A percentile compares a stretch with the other conserved stretches of the same genome.
phyloP scores from a whole-genome alignment of 1,284 basidiomycete species.

The Porogramme epimiltina region DNA sequence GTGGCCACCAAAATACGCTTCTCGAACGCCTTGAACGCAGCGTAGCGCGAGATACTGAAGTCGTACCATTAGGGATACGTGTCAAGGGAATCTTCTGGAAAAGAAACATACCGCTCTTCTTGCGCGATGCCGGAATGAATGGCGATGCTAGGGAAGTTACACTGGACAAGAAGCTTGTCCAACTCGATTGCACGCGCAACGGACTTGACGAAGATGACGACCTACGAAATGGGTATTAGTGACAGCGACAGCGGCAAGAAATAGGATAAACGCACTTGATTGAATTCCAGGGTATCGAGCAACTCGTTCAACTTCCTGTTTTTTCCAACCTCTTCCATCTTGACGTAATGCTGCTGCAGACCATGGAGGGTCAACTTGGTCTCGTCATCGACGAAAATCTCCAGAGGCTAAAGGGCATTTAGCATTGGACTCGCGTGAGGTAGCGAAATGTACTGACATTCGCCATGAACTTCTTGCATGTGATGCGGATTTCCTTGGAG shows the following conservation, averaged over 20 bases:
- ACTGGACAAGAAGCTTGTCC: slow-evolving; percentile 94
- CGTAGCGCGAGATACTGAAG: slow-evolving; percentile 94
- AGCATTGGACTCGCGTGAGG: slow-evolving; percentile 2
- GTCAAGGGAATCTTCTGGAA: slow-evolving; percentile 14
- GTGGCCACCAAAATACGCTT: slow-evolving; percentile 98
- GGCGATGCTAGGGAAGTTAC: slow-evolving; percentile 98
- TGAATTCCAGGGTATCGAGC: slow-evolving; percentile 97
- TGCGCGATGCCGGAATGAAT: slow-evolving; percentile 96
- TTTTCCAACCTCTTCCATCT: slow-evolving; percentile 93
- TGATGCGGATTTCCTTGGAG: slow-evolving; percentile 94
- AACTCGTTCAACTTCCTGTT: slow-evolving; percentile 98
- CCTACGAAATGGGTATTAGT: slow-evolving; percentile 47
- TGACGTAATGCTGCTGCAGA: slow-evolving; percentile 98
- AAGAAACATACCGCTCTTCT: slow-evolving; percentile 83
- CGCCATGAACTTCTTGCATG: slow-evolving; percentile 99
- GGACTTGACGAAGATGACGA: slow-evolving; percentile 99
- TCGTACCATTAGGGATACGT: slow-evolving; percentile 1
- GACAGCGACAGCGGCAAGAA: no score
- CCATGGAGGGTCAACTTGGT: slow-evolving; percentile 99
- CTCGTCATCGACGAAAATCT: slow-evolving; percentile 99
- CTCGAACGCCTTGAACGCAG: slow-evolving; percentile 99
- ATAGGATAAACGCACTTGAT: slow-evolving; percentile 66
- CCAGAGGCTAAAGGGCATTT: slow-evolving; percentile 74
- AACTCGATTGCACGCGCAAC: slow-evolving; percentile 96
- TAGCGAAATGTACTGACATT: slow-evolving; percentile 65